Conservation (phyloP, 169 alveolate genomes). For the Plasmodium vivax region DNA sequence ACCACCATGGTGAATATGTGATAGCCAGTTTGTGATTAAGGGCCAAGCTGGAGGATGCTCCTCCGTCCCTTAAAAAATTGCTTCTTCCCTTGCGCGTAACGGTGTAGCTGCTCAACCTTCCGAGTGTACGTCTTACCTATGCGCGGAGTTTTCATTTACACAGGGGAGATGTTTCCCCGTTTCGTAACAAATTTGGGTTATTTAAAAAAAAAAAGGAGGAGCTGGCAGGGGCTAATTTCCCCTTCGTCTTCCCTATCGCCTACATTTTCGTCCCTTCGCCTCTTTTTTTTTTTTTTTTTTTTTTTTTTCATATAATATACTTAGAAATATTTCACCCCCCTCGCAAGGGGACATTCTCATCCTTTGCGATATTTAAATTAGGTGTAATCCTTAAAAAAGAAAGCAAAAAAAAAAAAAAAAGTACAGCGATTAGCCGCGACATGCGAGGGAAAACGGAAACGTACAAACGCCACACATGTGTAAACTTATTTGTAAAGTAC, state of each 20-base stretch:
- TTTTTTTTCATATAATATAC: background rate
- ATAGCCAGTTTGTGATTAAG: background rate
- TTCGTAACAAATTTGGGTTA: background rate
- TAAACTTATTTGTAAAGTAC: background rate
- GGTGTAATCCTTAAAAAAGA: background rate
- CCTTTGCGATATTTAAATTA: background rate
- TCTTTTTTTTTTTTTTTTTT: background rate
- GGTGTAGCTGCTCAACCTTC: background rate
- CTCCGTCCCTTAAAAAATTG: background rate
- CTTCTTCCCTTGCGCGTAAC: background rate
- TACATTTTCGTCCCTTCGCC: background rate
- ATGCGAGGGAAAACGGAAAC: too few species aligned
- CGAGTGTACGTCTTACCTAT: background rate
- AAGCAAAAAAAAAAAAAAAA: constrained; percentile 11
- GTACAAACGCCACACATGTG: background rate
- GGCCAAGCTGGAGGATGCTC: background rate
- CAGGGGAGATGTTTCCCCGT: background rate
- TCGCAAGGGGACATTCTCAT: background rate
- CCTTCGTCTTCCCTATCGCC: background rate
- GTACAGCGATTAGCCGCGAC: background rate
- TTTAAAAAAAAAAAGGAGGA: background rate
- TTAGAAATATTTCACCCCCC: background rate
- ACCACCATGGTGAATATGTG: background rate
- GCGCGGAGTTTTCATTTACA: background rate
- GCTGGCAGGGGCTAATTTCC: background rate